A percentile compares a stretch with the other conserved stretches of the same genome.
These are phyloP conservation scores for Crithidia mellificae DNA, from an alignment of 208 protist species.

Conservation along the genomic window DNA sequence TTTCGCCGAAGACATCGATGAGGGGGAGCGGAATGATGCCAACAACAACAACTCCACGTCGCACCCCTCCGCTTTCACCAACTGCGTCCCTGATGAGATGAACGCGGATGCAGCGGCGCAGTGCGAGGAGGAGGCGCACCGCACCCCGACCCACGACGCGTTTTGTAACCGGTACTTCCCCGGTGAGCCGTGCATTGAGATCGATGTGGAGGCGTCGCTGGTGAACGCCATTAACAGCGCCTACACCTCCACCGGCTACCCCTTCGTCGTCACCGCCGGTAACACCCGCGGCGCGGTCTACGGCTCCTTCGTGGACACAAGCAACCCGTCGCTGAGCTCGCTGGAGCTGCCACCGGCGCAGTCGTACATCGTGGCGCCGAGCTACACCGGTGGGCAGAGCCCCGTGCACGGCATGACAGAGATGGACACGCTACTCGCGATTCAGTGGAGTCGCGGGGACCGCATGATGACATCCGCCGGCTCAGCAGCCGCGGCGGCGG, in stretches of 20 bases:
- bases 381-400: constrained; percentile 5
- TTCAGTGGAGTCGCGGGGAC: constrained; percentile 51
- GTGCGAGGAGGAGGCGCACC: constrained; percentile 19
- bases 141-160: constrained; percentile 20
- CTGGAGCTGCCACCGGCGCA: constrained; percentile 69
- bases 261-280: constrained; percentile 44
- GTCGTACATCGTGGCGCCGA: constrained; percentile 48
- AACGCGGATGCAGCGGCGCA: constrained; percentile 13
- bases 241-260: constrained; percentile 79
- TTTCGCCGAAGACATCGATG: constrained; percentile 24
- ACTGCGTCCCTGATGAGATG: constrained; percentile 18
- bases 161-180: constrained; percentile 29
- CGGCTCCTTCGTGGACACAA: constrained; percentile 72
- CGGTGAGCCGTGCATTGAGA: constrained; percentile 46
- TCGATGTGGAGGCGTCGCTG: constrained; percentile 44
- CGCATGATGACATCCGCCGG: constrained; percentile 27
- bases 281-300: constrained; percentile 50
- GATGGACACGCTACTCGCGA: constrained; percentile 55
- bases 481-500: constrained; percentile 3
- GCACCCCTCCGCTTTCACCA: constrained; percentile 15
- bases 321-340: constrained; percentile 52
- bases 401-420: constrained; percentile 6
- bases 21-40: not conserved
- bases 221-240: constrained; percentile 76
- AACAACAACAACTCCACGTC: not conserved